phyloP scores from a whole-genome alignment of 345 rosid genomes.

The Pugionium dolabratum region DNA sequence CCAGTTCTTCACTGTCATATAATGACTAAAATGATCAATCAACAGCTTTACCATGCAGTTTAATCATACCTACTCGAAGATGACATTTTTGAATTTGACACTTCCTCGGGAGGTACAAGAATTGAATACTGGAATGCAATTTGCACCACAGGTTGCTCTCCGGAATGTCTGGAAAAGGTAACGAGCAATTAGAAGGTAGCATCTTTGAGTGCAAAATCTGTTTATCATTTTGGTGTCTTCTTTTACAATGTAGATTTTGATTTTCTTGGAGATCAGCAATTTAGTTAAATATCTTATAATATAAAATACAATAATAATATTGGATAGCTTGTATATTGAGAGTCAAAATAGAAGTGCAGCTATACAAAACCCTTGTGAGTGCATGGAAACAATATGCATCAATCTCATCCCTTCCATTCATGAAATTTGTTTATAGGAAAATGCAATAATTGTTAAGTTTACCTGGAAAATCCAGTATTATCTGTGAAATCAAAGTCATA shows the following conservation, averaged over 20 bases:
- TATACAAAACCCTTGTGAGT: background rate
- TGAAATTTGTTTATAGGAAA: constrained; percentile 2
- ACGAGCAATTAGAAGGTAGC: constrained; percentile 14
- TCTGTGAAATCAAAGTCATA: constrained; percentile 91
- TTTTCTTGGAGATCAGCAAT: no score
- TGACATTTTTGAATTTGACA: constrained; percentile 51
- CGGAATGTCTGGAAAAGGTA: constrained; percentile 54
- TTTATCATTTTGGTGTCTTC: constrained; percentile 7
- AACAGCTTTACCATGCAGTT: constrained; percentile 15
- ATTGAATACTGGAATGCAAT: constrained; percentile 94
- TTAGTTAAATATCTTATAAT: no score
- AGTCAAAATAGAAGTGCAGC: background rate
- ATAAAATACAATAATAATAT: no score
- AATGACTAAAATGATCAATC: background rate
- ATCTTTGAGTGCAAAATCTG: background rate
- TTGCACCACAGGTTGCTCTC: constrained; percentile 88
- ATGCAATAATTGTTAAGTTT: background rate
- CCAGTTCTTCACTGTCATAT: constrained; percentile 2
- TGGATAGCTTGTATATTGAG: background rate
- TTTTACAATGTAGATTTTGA: background rate
- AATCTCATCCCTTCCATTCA: background rate
- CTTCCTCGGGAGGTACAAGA: constrained; percentile 81
- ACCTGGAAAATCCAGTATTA: constrained; percentile 87
- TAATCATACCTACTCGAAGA: constrained; percentile 67
- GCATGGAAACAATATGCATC: constrained; percentile 7